phyloP scores from a whole-genome alignment of 2,329 filamentous ascomycete species.

The Colletotrichum sidae region DNA sequence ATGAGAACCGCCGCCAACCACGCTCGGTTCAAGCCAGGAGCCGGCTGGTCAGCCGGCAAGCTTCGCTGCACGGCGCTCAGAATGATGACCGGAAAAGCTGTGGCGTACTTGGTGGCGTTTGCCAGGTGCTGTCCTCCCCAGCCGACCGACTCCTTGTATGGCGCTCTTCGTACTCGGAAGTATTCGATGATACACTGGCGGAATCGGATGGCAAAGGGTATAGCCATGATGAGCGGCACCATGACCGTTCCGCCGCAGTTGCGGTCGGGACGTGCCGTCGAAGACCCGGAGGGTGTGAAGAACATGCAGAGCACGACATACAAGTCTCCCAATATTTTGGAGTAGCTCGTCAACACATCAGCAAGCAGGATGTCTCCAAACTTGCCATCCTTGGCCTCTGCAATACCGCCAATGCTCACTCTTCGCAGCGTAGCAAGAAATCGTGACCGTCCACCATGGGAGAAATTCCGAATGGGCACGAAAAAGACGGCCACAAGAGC shows the following conservation, averaged over 20 bases:
- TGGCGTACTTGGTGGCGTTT: conserved; percentile 96
- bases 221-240: conserved; percentile 85
- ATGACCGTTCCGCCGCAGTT: conserved; percentile 82
- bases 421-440: conserved; percentile 82
- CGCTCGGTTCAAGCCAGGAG: conserved; percentile 59
- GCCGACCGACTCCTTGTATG: conserved; percentile 66
- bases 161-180: conserved; percentile 72
- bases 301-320: conserved; percentile 95
- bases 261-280: conserved; percentile 84
- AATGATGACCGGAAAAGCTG: conserved; percentile 90
- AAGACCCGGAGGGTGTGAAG: conserved; percentile 75
- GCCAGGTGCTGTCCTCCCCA: conserved; percentile 90
- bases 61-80: conserved; percentile 79
- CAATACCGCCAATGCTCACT: conserved; percentile 86
- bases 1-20: conserved; percentile 81
- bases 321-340: conserved; percentile 90
- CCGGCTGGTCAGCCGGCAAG: conserved; percentile 56
- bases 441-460: conserved; percentile 77
- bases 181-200: conserved; percentile 95
- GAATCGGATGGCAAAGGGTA: conserved; percentile 87
- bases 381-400: conserved; percentile 87
- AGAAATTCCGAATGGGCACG: conserved; percentile 76
- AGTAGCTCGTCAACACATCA: conserved; percentile 94
- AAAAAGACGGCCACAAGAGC: conserved; percentile 78
- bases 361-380: conserved; percentile 95